A percentile compares a stretch with the other conserved stretches of the same genome.
These are phyloP conservation scores for Pleurotus sapidus DNA, from an alignment of 768 basidiomycete genomes.

Conservation along the genomic window DNA sequence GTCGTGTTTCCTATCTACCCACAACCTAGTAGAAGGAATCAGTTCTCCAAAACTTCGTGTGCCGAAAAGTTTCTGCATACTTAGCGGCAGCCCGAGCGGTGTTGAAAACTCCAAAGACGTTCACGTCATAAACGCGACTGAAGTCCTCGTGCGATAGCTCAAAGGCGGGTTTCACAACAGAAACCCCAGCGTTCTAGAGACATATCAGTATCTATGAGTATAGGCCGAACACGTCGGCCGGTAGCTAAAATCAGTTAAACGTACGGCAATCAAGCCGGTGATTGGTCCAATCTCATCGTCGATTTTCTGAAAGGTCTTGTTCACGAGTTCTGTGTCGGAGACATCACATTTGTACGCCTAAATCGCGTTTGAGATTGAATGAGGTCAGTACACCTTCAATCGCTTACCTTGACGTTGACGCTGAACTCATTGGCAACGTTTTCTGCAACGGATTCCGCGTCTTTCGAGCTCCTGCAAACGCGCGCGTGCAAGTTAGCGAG, in stretches of 20 bases:
- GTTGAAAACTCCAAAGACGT: slow-evolving; percentile 69
- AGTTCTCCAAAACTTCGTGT: background rate
- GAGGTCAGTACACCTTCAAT: background rate
- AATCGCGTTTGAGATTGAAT: too few relatives aligned
- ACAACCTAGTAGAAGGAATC: slow-evolving; percentile 30
- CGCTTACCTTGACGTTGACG: slow-evolving; percentile 38
- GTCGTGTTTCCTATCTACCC: slow-evolving; percentile 31
- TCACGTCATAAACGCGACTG: slow-evolving; percentile 49
- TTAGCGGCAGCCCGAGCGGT: slow-evolving; percentile 55
- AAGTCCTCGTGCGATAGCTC: slow-evolving; percentile 58
- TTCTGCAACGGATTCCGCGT: slow-evolving; percentile 46
- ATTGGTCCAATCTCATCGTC: slow-evolving; percentile 46
- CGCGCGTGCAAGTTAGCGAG: background rate
- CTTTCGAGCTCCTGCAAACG: slow-evolving; percentile 35
- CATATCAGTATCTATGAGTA: background rate
- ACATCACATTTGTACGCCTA: slow-evolving; percentile 69
- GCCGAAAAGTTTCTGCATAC: slow-evolving; percentile 23
- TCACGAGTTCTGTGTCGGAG: slow-evolving; percentile 39
- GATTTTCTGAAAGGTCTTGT: slow-evolving; percentile 43
- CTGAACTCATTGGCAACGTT: slow-evolving; percentile 44
- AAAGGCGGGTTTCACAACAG: slow-evolving; percentile 59
- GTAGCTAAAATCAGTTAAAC: background rate
- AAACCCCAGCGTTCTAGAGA: slow-evolving; percentile 57
- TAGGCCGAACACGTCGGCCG: background rate
- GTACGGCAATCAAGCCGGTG: slow-evolving; percentile 54